Evolutionary conservation across 345 rosid genomes (phyloP).

Genomic region (Arabidopsis arenosa): DNA sequence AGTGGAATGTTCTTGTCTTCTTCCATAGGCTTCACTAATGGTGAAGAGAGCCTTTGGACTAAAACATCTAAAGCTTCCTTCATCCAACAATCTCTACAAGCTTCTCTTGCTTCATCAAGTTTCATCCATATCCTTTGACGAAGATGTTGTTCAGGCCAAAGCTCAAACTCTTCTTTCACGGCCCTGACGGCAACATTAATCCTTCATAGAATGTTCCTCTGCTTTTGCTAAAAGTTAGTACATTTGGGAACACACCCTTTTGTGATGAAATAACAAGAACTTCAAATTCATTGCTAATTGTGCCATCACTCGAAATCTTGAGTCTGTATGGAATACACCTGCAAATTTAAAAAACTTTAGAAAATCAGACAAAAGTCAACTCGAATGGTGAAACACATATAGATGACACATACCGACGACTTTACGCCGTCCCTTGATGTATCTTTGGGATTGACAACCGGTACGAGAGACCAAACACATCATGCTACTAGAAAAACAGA

Average conservation of each 20-base stretch:
- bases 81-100: constrained; percentile 92
- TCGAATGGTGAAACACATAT: neutral
- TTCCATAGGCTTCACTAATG: constrained; percentile 5
- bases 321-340: constrained; percentile 84
- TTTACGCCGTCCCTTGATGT: constrained; percentile 75
- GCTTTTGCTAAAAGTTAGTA: constrained; percentile 57
- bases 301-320: constrained; percentile 49
- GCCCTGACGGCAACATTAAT: constrained; percentile 82
- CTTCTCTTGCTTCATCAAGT: constrained; percentile 74
- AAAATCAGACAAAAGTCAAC: constrained; percentile 25
- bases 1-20: constrained; percentile 26
- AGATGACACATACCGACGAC: constrained; percentile 69
- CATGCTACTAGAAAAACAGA: constrained; percentile 38
- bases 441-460: constrained; percentile 76
- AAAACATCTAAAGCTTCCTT: constrained; percentile 80
- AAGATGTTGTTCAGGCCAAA: constrained; percentile 79
- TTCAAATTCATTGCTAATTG: constrained; percentile 54
- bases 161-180: constrained; percentile 71
- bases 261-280: constrained; percentile 81
- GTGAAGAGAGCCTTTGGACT: constrained; percentile 51
- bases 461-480: constrained; percentile 71
- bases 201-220: constrained; percentile 83
- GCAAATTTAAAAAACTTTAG: too few species aligned
- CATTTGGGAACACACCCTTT: constrained; percentile 92
- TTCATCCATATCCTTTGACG: constrained; percentile 78